These are phyloP conservation scores for Aspergillus puulaauensis DNA, from an alignment of 2,329 filamentous ascomycete species.

Conservation along the genomic window DNA sequence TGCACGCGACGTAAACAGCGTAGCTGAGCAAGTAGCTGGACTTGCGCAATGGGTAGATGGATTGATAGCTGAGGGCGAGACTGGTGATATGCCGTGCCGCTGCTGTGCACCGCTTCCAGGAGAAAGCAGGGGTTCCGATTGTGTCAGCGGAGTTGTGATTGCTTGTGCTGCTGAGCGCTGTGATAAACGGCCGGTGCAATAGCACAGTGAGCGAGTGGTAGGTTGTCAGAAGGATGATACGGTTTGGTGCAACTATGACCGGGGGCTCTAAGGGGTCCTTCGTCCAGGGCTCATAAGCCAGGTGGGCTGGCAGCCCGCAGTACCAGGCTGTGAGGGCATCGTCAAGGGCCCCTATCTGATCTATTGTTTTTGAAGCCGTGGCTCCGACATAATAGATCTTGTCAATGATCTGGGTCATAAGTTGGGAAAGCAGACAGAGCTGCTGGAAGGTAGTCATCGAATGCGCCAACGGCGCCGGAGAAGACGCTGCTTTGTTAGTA, in stretches of 20 bases:
- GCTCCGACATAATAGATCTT: conserved; percentile 33
- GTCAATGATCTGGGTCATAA: conserved; percentile 37
- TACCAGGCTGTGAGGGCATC: neutral
- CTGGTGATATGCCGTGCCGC: conserved; percentile 38
- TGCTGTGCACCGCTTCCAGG: conserved; percentile 33
- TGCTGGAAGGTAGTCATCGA: conserved; percentile 40
- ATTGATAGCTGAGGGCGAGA: conserved; percentile 36
- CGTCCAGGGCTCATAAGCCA: neutral
- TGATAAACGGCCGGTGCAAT: conserved; percentile 47
- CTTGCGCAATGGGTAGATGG: conserved; percentile 40
- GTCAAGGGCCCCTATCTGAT: conserved; percentile 1
- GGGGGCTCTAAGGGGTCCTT: neutral
- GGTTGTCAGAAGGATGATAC: conserved; percentile 31
- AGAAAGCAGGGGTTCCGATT: too few relatives aligned
- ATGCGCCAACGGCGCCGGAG: conserved; percentile 9
- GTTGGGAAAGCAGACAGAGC: conserved; percentile 34
- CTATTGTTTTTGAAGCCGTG: conserved; percentile 22
- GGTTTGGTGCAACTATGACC: conserved; percentile 23
- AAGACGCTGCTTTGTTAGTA: too few relatives aligned
- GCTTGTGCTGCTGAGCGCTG: neutral
- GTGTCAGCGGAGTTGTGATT: too few relatives aligned
- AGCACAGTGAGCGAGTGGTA: conserved; percentile 48
- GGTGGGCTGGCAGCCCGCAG: neutral
- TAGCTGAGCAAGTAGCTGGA: conserved; percentile 46
- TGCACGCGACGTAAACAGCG: conserved; percentile 33